Base-by-base conservation (phyloP, 2,329 filamentous ascomycete species). In the Alternaria rosae region DNA sequence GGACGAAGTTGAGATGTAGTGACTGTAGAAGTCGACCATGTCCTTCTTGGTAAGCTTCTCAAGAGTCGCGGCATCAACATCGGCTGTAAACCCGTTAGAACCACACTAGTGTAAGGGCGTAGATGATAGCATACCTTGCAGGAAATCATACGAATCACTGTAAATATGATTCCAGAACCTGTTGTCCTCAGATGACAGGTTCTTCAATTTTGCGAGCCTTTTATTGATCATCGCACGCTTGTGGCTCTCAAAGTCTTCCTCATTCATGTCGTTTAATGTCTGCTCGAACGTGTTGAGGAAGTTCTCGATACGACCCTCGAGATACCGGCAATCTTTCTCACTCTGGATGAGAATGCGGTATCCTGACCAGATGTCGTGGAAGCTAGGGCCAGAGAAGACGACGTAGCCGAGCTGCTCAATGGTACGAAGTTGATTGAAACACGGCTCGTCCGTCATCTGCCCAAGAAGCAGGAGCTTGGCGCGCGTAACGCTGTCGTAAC, bases 321-420 rank as follows among this genome's bases (percentile, higher is more conserved):
- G 83, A 73, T 96, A 98, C 43, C 90, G 85, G 0, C 92, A 91
- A 3, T 90, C 89, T 76, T 91, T 91, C 80, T 99, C 94, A 76
- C 93, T 97, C 82, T 99, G 95, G 28, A 99, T 93, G 64, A 98
- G 87, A 66, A 99, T 91, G 6, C 94, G 88, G 80, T 95, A 95
- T 1, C 92, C 92, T 1, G 79, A 76, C 71, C 92, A 90, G 0
- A 91, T 94, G 1, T 91, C 93, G n/a, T 88, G 83, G 57, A 91
- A 88, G 54, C 87, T 86, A 41, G 89, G 85, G 26, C 93, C 92
- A 51, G 92, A 94, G 80, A 94, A 97, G 1, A 99, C 94, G 55
- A 99, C 92, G 71, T 99, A 99, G 12, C 95, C 95, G 7, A 99
- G 89, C 80, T 99, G 94, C 79, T 99, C 94, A 80, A 98, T 97